phyloP scores from a whole-genome alignment of 768 basidiomycete genomes.

The Leucogyrophana mollusca region DNA sequence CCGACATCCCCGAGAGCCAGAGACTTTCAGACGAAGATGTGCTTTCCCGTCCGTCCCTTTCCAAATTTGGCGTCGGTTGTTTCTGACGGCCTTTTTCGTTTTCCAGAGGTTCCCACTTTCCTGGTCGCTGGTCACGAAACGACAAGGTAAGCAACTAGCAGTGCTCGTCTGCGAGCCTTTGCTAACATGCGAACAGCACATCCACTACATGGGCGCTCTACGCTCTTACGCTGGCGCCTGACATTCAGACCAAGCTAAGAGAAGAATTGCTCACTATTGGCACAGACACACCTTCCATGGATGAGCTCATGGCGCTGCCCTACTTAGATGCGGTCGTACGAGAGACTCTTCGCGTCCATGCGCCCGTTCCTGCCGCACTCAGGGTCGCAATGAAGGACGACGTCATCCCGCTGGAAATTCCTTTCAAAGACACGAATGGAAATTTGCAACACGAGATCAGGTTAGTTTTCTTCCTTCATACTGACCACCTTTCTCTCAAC shows the following conservation, averaged over 20 bases:
- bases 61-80: background rate
- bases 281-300: slow-evolving; percentile 62
- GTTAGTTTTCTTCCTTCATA: slow-evolving; percentile 17
- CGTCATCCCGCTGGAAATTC: slow-evolving; percentile 42
- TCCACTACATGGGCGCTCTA: slow-evolving; percentile 55
- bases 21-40: slow-evolving; percentile 60
- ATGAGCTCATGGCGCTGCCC: slow-evolving; percentile 57
- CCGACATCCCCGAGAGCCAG: slow-evolving; percentile 50
- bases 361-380: slow-evolving; percentile 44
- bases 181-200: slow-evolving; percentile 14
- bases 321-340: slow-evolving; percentile 63
- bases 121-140: slow-evolving; percentile 55
- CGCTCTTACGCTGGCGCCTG: slow-evolving; percentile 44
- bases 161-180: background rate
- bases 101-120: slow-evolving; percentile 59
- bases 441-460: slow-evolving; percentile 33
- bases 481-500: background rate
- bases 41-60: slow-evolving; percentile 37
- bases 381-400: slow-evolving; percentile 48
- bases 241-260: slow-evolving; percentile 51
- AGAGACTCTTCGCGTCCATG: slow-evolving; percentile 52
- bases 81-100: background rate
- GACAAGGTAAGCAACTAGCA: slow-evolving; percentile 34
- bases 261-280: slow-evolving; percentile 48
- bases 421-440: slow-evolving; percentile 40